Conservation (phyloP, 441 rosid genomes). For the Populus tomentosa region DNA sequence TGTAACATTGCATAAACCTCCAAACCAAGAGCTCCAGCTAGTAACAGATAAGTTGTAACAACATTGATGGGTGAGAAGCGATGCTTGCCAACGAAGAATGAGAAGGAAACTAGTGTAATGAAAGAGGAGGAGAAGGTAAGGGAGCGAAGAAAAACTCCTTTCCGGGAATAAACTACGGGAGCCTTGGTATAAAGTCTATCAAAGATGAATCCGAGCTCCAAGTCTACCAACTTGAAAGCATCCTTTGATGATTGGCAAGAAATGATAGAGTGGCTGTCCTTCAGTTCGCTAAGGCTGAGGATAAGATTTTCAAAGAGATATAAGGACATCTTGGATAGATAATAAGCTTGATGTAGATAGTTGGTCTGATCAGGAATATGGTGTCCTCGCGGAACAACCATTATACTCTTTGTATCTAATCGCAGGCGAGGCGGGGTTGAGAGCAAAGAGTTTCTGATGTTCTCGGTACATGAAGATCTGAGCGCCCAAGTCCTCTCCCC, state of each 20-base stretch:
- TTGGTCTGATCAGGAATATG: neutral
- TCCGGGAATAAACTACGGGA: neutral
- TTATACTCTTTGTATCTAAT: neutral
- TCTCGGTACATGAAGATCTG: neutral
- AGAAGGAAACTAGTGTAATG: slow-evolving; percentile 7
- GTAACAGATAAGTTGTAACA: slow-evolving; percentile 11
- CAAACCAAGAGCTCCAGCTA: slow-evolving; percentile 16
- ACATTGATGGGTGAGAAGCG: neutral
- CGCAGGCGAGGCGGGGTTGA: neutral
- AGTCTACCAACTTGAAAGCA: slow-evolving; percentile 20
- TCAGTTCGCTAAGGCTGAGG: neutral
- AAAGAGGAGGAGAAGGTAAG: slow-evolving; percentile 1
- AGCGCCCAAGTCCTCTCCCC: slow-evolving; percentile 5
- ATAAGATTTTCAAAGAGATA: slow-evolving; percentile 5
- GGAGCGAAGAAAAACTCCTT: slow-evolving; percentile 5
- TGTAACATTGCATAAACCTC: slow-evolving; percentile 12
- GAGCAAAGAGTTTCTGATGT: neutral
- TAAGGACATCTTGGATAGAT: neutral
- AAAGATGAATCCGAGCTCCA: slow-evolving; percentile 23
- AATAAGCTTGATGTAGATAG: slow-evolving; percentile 3
- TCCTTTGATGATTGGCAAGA: neutral
- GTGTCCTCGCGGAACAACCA: neutral
- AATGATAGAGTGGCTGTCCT: neutral
- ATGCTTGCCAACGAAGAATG: neutral
- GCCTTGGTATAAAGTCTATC: slow-evolving; percentile 25